A percentile compares a stretch with the other conserved stretches of the same genome.
phyloP scores from a whole-genome alignment of 352 stramenopile genomes.

The Phytophthora citricola region DNA sequence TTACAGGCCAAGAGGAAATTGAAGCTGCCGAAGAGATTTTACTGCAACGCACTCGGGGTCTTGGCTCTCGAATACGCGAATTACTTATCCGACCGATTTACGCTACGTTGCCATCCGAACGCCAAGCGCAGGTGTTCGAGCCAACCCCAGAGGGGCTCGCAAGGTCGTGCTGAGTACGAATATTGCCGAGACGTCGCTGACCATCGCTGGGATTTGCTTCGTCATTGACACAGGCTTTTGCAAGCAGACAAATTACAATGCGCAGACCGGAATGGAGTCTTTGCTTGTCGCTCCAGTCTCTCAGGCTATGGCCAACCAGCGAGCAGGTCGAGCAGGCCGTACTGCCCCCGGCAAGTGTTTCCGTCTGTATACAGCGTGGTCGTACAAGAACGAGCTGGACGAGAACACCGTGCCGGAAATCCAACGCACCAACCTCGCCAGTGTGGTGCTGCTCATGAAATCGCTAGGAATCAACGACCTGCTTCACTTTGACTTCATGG shows the following conservation, averaged over 20 bases:
- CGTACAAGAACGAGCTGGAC: conserved; percentile 99
- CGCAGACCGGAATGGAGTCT: conserved; percentile 98
- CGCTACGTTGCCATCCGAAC: conserved; percentile 96
- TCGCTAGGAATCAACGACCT: conserved; percentile 99
- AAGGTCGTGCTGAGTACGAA: conserved; percentile 99
- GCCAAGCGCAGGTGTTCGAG: conserved; percentile 99
- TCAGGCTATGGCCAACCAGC: conserved; percentile 97
- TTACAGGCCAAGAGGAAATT: conserved; percentile 99
- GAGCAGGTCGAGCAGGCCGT: conserved; percentile 94
- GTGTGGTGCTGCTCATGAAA: conserved; percentile 99
- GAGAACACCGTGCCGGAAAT: conserved; percentile 99
- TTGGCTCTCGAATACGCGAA: conserved; percentile 98
- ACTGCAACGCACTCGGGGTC: conserved; percentile 89
- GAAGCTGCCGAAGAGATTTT: conserved; percentile 98
- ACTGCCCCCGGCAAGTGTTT: conserved; percentile 99
- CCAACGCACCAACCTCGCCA: conserved; percentile 94
- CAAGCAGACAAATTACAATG: conserved; percentile 99
- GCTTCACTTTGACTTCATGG: conserved; percentile 99
- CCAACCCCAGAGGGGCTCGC: conserved; percentile 93
- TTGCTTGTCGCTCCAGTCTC: conserved; percentile 98
- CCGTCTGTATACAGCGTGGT: conserved; percentile 98
- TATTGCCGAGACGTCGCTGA: conserved; percentile 99
- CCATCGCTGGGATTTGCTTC: conserved; percentile 99
- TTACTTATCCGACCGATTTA: conserved; percentile 99
- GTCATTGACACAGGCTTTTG: conserved; percentile 99